Evolutionary conservation across 1,139 yeast genomes (phyloP).

Genomic region (Blastobotrys apis): DNA sequence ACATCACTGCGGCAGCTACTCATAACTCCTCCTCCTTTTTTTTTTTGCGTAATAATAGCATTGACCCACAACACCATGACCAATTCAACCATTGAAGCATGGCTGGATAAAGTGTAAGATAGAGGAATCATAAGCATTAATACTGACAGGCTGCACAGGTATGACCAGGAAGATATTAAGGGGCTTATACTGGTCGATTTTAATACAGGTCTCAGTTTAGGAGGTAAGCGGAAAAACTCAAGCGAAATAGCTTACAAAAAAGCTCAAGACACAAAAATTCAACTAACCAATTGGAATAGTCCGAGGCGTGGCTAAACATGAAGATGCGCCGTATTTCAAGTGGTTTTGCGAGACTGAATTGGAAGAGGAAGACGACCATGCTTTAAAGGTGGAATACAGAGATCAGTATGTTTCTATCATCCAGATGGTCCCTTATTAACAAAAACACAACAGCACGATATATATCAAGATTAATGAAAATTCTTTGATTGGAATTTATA

Average conservation of each 20-base stretch:
- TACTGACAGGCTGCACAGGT: constrained; percentile 17
- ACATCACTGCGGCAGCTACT: too few relatives aligned
- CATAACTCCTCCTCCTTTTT: too few relatives aligned
- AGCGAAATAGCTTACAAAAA: background rate
- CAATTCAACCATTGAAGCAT: constrained; percentile 17
- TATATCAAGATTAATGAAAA: constrained; percentile 17
- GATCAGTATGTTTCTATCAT: constrained; percentile 23
- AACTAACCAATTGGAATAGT: too few relatives aligned
- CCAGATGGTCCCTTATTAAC: background rate
- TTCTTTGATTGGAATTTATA: constrained; percentile 22
- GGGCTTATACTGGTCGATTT: constrained; percentile 28
- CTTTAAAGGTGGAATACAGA: constrained; percentile 16
- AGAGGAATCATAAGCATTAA: background rate
- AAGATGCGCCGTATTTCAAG: constrained; percentile 28
- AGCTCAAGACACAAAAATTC: background rate
- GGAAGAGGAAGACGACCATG: constrained; percentile 12
- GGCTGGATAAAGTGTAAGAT: constrained; percentile 28
- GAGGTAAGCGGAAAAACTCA: too few relatives aligned
- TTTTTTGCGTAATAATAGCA: too few relatives aligned
- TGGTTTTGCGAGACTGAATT: constrained; percentile 17
- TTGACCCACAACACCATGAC: background rate
- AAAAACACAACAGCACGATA: constrained; percentile 10
- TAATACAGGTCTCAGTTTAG: constrained; percentile 28
- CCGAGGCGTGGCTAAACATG: constrained; percentile 29
- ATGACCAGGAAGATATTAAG: constrained; percentile 22